Base-by-base conservation (phyloP, 2,329 filamentous ascomycete genomes). In the Lachnellula arida region DNA sequence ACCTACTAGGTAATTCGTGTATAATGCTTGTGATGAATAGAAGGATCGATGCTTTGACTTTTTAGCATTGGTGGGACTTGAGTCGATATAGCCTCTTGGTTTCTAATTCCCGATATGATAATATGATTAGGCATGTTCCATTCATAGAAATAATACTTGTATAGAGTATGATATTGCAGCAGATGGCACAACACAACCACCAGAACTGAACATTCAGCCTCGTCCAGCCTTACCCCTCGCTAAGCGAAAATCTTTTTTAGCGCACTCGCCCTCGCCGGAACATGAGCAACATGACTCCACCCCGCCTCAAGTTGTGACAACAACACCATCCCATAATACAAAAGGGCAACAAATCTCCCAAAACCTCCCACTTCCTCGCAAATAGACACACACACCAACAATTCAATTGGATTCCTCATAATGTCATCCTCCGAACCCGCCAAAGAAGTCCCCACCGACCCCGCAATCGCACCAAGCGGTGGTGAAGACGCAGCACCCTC, bases 401-500 rank as follows among this genome's bases (percentile, higher is more conserved):
- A 28, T 7, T 3, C 28, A 28, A 49, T 35, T 17, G 44, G 46
- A 50, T 48, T n/a, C 8, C 22, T 28, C n/a, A 17, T n/a, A 17
- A 58, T 25, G 9, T 61, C 61, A 58, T 53, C 60, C 5, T 49
- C 46, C 35, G 61, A 62, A 51, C 55, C 59, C 48, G 46, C 54
- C 37, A 60, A 59, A 55, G 60, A 60, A 55, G 43, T 55, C 28
- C 58, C 60, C 44, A 58, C 53, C 19, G 54, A 62, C 47, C 53
- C 61, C 15, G 47, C 56, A 28, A 48, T 44, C 39, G 43, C 52
- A 17, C 47, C 53, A 15, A 52, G 53, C 40, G 61, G 50, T 49
- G 55, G 58, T 28, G 57, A 55, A 40, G 58, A 57, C 11, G 53
- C 43, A n/a, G 54, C 55, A 55, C 51, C 55, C 43, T 90, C 87